These are phyloP conservation scores for Lentithecium fluviatile DNA, from an alignment of 495 filamentous ascomycete genomes.

Conservation along the genomic window DNA sequence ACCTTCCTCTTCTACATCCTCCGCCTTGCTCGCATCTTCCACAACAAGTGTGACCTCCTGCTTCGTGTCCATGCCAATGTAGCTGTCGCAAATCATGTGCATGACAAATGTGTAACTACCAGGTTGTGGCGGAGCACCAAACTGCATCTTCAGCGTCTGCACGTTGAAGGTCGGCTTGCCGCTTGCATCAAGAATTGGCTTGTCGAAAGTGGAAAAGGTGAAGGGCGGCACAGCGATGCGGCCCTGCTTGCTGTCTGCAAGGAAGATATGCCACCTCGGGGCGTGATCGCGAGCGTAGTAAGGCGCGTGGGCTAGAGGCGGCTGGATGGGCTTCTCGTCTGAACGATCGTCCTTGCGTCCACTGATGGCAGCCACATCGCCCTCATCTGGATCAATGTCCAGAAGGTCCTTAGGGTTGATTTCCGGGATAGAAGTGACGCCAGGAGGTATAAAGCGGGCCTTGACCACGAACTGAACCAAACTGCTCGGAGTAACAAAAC, in stretches of 20 bases:
- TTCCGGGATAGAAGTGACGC: slow-evolving; percentile 66
- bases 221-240: slow-evolving; percentile 95
- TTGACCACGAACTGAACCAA: slow-evolving; percentile 93
- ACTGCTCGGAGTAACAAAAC: slow-evolving; percentile 85
- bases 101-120: slow-evolving; percentile 90
- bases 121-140: slow-evolving; percentile 89
- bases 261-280: slow-evolving; percentile 88
- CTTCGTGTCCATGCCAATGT: slow-evolving; percentile 87
- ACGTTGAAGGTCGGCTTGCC: slow-evolving; percentile 85
- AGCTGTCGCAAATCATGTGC: slow-evolving; percentile 89
- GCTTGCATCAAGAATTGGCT: slow-evolving; percentile 69
- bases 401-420: slow-evolving; percentile 76
- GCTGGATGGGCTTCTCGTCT: slow-evolving; percentile 64
- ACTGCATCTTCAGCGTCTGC: slow-evolving; percentile 95
- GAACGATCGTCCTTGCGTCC: slow-evolving; percentile 68
- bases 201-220: slow-evolving; percentile 85
- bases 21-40: slow-evolving; percentile 85
- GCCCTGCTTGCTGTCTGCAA: slow-evolving; percentile 87
- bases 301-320: slow-evolving; percentile 82
- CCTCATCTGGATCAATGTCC: slow-evolving; percentile 90
- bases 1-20: slow-evolving; percentile 75
- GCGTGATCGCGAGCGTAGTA: slow-evolving; percentile 86
- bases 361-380: slow-evolving; percentile 82
- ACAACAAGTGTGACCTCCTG: slow-evolving; percentile 83
- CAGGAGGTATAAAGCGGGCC: slow-evolving; percentile 89